Conservation (phyloP, 208 protist species). For the Trichomonas tenax region DNA sequence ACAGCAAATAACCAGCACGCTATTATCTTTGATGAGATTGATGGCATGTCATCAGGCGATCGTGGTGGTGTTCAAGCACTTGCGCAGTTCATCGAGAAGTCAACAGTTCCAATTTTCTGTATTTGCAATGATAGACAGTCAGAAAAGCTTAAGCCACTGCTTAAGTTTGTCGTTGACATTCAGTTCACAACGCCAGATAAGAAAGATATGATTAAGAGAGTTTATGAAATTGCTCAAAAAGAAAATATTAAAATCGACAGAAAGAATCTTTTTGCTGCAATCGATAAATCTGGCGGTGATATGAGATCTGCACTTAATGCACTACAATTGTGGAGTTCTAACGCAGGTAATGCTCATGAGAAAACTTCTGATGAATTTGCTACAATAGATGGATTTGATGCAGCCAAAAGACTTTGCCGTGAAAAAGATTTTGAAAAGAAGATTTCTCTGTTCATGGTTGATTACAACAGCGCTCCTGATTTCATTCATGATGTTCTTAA, state of each 20-base stretch:
- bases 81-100: constrained; percentile 73
- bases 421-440: neutral
- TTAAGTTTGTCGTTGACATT: constrained; percentile 81
- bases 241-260: constrained; percentile 62
- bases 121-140: constrained; percentile 92
- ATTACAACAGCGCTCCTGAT: neutral
- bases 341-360: neutral
- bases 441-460: neutral
- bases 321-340: constrained; percentile 60
- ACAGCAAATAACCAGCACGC: neutral
- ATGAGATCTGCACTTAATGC: constrained; percentile 83
- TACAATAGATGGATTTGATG: neutral
- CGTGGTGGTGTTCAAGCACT: constrained; percentile 81
- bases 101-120: constrained; percentile 73
- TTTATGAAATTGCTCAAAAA: constrained; percentile 51
- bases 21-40: constrained; percentile 97
- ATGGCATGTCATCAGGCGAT: constrained; percentile 84
- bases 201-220: constrained; percentile 59
- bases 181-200: constrained; percentile 64
- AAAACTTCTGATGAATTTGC: neutral
- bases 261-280: constrained; percentile 62
- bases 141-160: constrained; percentile 69
- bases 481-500: neutral
- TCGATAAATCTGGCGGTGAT: constrained; percentile 67
- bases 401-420: neutral